Evolutionary conservation across 2,329 filamentous ascomycete species (phyloP).

Genomic region (Exserohilum rostratum): DNA sequence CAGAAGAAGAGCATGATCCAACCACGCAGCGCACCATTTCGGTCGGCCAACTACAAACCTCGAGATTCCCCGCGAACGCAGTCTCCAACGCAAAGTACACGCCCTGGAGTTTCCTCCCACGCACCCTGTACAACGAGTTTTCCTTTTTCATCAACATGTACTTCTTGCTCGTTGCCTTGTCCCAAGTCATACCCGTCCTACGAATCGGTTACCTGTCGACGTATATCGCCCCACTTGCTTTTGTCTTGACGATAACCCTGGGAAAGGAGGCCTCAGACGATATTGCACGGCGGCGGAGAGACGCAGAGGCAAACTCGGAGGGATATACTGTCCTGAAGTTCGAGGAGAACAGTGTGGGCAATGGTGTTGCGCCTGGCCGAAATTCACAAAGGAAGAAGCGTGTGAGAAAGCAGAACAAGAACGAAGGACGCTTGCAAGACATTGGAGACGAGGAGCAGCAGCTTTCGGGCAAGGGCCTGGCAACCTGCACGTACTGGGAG

Average conservation of each 20-base stretch:
- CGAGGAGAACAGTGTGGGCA: slow-evolving; percentile 58
- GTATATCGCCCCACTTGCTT: slow-evolving; percentile 89
- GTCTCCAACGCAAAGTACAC: slow-evolving; percentile 99
- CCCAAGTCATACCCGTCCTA: slow-evolving; percentile 86
- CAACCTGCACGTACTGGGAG: slow-evolving; percentile 65
- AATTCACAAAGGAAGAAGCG: slow-evolving; percentile 39
- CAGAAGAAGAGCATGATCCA: slow-evolving; percentile 59
- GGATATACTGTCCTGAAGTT: slow-evolving; percentile 80
- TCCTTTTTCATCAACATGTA: slow-evolving; percentile 99
- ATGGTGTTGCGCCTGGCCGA: slow-evolving; percentile 41
- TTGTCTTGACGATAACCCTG: slow-evolving; percentile 89
- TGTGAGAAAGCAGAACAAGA: slow-evolving; percentile 40
- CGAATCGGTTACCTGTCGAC: slow-evolving; percentile 94
- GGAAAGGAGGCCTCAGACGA: slow-evolving; percentile 97
- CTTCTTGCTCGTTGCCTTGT: slow-evolving; percentile 92
- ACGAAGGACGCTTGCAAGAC: slow-evolving; percentile 62
- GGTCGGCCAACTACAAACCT: slow-evolving; percentile 74
- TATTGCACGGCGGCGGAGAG: slow-evolving; percentile 80
- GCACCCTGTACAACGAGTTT: slow-evolving; percentile 97
- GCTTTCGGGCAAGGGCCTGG: slow-evolving; percentile 40
- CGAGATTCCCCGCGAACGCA: slow-evolving; percentile 85
- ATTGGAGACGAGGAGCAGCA: slow-evolving; percentile 72
- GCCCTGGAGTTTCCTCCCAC: slow-evolving; percentile 87
- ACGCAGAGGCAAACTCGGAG: slow-evolving; percentile 94
- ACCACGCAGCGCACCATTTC: slow-evolving; percentile 75